These are phyloP conservation scores for Metschnikowia anglica DNA, from an alignment of 805 yeast species.

Conservation along the genomic window DNA sequence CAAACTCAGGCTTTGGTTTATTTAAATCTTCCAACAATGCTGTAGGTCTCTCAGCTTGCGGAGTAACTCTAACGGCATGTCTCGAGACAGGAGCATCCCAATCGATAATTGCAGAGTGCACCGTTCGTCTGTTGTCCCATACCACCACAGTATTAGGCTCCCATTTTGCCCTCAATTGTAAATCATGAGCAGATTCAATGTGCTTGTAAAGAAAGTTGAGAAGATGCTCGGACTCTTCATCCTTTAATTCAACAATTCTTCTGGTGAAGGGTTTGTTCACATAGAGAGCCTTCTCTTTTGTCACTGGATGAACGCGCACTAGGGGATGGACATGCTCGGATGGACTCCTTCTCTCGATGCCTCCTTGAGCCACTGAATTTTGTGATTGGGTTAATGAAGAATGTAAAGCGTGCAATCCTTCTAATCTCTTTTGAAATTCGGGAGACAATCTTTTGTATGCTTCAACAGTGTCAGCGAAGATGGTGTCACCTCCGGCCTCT, in stretches of 20 bases:
- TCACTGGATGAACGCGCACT: conserved; percentile 37
- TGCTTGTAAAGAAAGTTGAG: conserved; percentile 33
- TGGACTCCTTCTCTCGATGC: conserved; percentile 33
- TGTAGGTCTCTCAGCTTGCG: conserved; percentile 41
- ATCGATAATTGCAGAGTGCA: conserved; percentile 38
- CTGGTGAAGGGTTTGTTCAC: conserved; percentile 37
- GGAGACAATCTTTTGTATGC: conserved; percentile 39
- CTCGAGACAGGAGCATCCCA: conserved; percentile 37
- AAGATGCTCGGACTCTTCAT: conserved; percentile 34
- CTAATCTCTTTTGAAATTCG: conserved; percentile 32
- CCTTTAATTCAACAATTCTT: conserved; percentile 35
- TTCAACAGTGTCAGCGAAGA: conserved; percentile 39
- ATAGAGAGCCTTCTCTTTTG: conserved; percentile 31
- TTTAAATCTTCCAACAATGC: conserved; percentile 38
- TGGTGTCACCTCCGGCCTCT: conserved; percentile 40
- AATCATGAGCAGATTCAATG: conserved; percentile 34
- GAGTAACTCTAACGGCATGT: conserved; percentile 38
- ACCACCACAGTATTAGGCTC: conserved; percentile 37
- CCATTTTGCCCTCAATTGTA: conserved; percentile 39
- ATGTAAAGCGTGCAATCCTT: conserved; percentile 36
- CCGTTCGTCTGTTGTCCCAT: conserved; percentile 37
- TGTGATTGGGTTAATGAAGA: conserved; percentile 34
- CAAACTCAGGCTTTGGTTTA: conserved; percentile 19
- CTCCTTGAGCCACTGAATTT: conserved; percentile 30
- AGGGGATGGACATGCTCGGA: conserved; percentile 38